Evolutionary conservation across 257 asterid genomes (phyloP).

Genomic region (Solanum dulcamara): DNA sequence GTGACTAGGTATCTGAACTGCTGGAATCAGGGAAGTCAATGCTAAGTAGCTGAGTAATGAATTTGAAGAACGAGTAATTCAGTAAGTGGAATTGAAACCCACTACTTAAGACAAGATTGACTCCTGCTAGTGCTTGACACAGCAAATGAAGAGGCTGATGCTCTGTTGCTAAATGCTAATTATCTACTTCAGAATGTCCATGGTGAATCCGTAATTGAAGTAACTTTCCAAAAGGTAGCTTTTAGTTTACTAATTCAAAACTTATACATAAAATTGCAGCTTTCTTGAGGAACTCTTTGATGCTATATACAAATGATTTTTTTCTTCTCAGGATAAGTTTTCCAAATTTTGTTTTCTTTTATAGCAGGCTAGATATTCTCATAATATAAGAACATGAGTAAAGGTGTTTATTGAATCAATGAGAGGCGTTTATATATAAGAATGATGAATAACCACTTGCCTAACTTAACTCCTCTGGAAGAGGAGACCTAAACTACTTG

Average conservation of each 20-base stretch:
- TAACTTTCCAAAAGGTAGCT: no score
- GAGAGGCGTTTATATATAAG: neutral
- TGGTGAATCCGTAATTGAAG: no score
- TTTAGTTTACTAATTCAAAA: neutral
- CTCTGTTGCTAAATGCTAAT: no score
- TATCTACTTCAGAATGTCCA: no score
- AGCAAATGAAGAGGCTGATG: no score
- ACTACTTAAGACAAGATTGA: no score
- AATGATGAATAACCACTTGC: neutral
- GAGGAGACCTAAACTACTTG: neutral
- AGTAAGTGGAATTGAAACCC: no score
- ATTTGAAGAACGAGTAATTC: no score
- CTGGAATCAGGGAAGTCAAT: constrained; percentile 75
- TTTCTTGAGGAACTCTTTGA: neutral
- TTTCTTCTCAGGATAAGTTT: neutral
- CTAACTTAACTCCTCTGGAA: neutral
- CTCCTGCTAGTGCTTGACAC: no score
- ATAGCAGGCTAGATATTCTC: neutral
- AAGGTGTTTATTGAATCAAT: neutral
- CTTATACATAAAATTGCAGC: neutral
- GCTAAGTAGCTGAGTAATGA: constrained; percentile 25
- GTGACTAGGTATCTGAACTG: constrained; percentile 62
- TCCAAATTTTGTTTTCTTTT: neutral
- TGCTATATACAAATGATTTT: neutral
- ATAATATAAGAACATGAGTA: neutral